Base-by-base conservation (phyloP, 2,329 filamentous ascomycete genomes). In the Paraphoma sp. region DNA sequence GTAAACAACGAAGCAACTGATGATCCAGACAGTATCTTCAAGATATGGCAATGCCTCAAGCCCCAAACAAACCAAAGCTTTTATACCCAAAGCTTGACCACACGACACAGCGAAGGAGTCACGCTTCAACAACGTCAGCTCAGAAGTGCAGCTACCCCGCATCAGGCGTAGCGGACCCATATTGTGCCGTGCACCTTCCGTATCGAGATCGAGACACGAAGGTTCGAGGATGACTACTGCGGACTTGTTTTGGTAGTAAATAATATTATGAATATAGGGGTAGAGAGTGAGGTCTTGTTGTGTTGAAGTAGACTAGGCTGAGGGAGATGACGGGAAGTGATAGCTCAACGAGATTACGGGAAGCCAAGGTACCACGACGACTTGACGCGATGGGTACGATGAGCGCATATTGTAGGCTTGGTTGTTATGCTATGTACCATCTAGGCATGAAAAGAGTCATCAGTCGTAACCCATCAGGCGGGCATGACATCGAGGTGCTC, bases 111-210 rank as follows among this genome's bases (percentile, higher is more conserved):
- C 47, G 29, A 2, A n/a, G 17, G 2, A 23, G 41, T 51, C 41
- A 51, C 14, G 30, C n/a, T 23, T 51, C 28, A 4, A 4, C 12
- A n/a, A 18, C 3, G 6, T 29, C 8, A 44, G 29, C 45, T 38
- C 14, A 11, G 8, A 12, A 12, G 16, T 48, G 38, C 45, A 12
- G 53, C 51, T 62, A 62, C 56, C 59, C 59, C 59, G 48, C 56
- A 52, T 53, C 28, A 16, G 46, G 48, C 45, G 49, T 61, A 54
- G 56, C 36, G 45, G 17, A 28, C 29, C 56, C 53, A 46, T 28
- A 2, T 31, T 31, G 8, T 45, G 6, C n/a, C 16, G 16, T 10
- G 18, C 43, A 45, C 43, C 43, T 45, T 28, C 43, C 43, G 29
- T 29, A 12, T 23, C 10, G 17, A 29, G 43, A n/a, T 42, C 11